Evolutionary conservation across 2,329 filamentous ascomycete genomes (phyloP).

Genomic region (Scorias spongiosa): DNA sequence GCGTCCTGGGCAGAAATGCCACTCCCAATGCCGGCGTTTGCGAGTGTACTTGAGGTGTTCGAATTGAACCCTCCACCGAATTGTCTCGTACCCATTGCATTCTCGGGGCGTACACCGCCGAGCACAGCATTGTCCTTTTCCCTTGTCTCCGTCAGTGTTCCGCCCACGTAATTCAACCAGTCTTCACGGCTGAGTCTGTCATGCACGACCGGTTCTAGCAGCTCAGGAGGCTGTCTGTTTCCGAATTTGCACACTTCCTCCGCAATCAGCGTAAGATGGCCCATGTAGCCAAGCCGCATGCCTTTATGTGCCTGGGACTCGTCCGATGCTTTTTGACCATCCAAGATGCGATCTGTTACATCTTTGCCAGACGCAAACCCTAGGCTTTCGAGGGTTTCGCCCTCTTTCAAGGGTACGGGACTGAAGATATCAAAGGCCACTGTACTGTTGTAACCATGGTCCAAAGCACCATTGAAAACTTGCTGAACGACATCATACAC

Average conservation of each 20-base stretch:
- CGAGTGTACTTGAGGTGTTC: slow-evolving; percentile 48
- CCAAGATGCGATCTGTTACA: slow-evolving; percentile 80
- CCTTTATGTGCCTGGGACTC: slow-evolving; percentile 68
- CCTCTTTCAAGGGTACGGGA: slow-evolving; percentile 8
- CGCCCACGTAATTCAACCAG: slow-evolving; percentile 92
- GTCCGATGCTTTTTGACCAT: slow-evolving; percentile 76
- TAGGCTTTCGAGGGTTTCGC: slow-evolving; percentile 8
- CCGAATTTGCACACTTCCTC: slow-evolving; percentile 99
- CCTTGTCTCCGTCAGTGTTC: slow-evolving; percentile 78
- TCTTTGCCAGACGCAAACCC: slow-evolving; percentile 52
- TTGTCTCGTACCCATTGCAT: slow-evolving; percentile 63
- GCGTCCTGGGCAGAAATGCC: slow-evolving; percentile 16
- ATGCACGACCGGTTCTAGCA: slow-evolving; percentile 68
- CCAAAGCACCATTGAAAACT: slow-evolving; percentile 97
- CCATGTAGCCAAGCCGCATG: slow-evolving; percentile 96
- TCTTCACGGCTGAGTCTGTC: slow-evolving; percentile 78
- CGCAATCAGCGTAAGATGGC: slow-evolving; percentile 87
- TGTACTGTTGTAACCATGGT: slow-evolving; percentile 79
- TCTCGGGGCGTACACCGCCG: slow-evolving; percentile 83
- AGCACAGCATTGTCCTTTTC: slow-evolving; percentile 98
- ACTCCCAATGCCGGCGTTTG: slow-evolving; percentile 67
- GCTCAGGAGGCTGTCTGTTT: slow-evolving; percentile 77
- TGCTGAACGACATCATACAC: slow-evolving; percentile 98
- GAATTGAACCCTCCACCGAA: slow-evolving; percentile 30
- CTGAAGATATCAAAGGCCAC: slow-evolving; percentile 78